A percentile compares a stretch with the other conserved stretches of the same genome.
Conservation (phyloP, 805 yeast species). For the Metschnikowia hibisci region DNA sequence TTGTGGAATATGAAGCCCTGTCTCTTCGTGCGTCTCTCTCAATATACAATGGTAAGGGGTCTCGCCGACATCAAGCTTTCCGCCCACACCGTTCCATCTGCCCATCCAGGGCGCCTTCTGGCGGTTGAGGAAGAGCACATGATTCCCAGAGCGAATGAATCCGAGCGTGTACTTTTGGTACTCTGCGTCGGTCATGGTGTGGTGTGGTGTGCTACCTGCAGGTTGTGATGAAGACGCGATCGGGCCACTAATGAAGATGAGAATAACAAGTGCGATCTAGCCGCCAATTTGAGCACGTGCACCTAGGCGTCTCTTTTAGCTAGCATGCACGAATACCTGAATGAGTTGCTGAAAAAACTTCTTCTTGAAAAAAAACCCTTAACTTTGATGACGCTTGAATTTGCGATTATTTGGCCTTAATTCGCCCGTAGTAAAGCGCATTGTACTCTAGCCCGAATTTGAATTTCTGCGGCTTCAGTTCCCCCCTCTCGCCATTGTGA, state of each 20-base stretch:
- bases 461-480: too few species aligned
- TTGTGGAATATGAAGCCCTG: slow-evolving; percentile 31
- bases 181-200: slow-evolving; percentile 6
- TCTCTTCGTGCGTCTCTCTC: slow-evolving; percentile 41
- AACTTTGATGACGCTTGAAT: too few species aligned
- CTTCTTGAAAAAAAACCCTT: too few species aligned
- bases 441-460: not conserved
- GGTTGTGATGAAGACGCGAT: not conserved
- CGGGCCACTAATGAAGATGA: too few species aligned
- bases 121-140: slow-evolving; percentile 36
- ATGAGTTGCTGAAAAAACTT: too few species aligned
- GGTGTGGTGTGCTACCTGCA: not conserved
- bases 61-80: slow-evolving; percentile 35
- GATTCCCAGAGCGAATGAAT: slow-evolving; percentile 12
- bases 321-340: too few species aligned
- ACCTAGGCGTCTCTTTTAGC: too few species aligned
- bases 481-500: slow-evolving; percentile 3
- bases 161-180: slow-evolving; percentile 23
- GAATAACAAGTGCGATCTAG: too few species aligned
- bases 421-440: too few species aligned
- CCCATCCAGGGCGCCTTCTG: slow-evolving; percentile 47
- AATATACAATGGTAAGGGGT: slow-evolving; percentile 37
- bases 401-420: too few species aligned
- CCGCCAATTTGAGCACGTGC: too few species aligned
- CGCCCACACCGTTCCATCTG: slow-evolving; percentile 46